Percentiles rank a stretch among this genome's conserved stretches.
Conservation (phyloP, 2,329 filamentous ascomycete genomes). For the Rhynchosporium agropyri region DNA sequence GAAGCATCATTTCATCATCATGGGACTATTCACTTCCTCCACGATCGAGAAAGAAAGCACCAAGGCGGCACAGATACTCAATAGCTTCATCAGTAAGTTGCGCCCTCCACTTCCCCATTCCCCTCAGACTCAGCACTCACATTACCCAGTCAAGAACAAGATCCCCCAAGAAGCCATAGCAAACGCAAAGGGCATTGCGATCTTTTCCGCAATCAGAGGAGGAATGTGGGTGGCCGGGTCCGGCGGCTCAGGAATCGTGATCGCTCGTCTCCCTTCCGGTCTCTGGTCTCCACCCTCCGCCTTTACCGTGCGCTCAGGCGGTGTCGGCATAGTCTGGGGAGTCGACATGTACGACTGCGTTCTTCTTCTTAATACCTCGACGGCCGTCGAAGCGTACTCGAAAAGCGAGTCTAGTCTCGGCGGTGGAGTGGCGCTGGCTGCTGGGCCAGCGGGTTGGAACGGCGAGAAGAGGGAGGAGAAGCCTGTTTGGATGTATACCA, state of each 20-base stretch:
- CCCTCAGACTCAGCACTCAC: slow-evolving; percentile 10
- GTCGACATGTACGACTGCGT: slow-evolving; percentile 90
- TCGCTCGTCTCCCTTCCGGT: slow-evolving; percentile 64
- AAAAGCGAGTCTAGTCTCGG: slow-evolving; percentile 75
- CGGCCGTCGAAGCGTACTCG: slow-evolving; percentile 77
- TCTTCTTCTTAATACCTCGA: slow-evolving; percentile 77
- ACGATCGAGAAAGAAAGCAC: slow-evolving; percentile 20
- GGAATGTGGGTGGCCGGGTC: slow-evolving; percentile 48
- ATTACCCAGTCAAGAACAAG: slow-evolving; percentile 38
- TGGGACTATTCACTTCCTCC: slow-evolving; percentile 18
- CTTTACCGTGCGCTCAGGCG: slow-evolving; percentile 79
- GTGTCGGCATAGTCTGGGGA: slow-evolving; percentile 77
- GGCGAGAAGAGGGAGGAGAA: slow-evolving; percentile 43
- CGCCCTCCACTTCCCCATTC: background rate
- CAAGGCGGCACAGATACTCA: slow-evolving; percentile 25
- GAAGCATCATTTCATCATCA: background rate
- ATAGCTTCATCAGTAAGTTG: slow-evolving; percentile 21
- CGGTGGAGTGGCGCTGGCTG: slow-evolving; percentile 75
- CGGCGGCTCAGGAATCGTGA: slow-evolving; percentile 66
- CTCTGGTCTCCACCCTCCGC: slow-evolving; percentile 80
- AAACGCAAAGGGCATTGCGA: slow-evolving; percentile 68
- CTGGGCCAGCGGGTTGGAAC: slow-evolving; percentile 56
- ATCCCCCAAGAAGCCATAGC: slow-evolving; percentile 63
- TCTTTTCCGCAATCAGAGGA: slow-evolving; percentile 71
- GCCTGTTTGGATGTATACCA: slow-evolving; percentile 63